phyloP scores from a whole-genome alignment of 164 flowering plant genomes.

The Sextonia rubra region DNA sequence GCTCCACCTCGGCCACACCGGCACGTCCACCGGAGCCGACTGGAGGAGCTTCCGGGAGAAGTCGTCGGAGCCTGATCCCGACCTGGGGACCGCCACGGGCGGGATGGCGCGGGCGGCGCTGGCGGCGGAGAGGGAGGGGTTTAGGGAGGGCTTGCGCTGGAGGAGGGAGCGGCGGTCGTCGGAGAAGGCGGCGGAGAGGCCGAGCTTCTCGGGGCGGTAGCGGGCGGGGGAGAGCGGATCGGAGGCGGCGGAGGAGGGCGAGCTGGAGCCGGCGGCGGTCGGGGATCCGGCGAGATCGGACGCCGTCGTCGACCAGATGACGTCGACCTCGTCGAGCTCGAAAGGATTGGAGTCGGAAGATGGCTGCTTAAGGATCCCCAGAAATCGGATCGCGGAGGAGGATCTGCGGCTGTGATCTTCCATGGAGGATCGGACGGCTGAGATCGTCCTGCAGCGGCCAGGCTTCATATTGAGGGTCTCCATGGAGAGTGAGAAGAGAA shows the following conservation, averaged over 20 bases:
- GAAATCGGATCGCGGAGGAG: constrained; percentile 22
- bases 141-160: constrained; percentile 30
- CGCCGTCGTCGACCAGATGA: constrained; percentile 39
- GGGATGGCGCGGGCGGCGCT: constrained; percentile 29
- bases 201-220: constrained; percentile 24
- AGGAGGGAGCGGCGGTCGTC: constrained; percentile 26
- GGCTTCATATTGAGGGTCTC: not conserved
- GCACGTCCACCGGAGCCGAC: constrained; percentile 66
- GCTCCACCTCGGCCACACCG: constrained; percentile 31
- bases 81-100: constrained; percentile 18
- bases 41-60: constrained; percentile 28
- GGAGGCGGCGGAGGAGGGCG: constrained; percentile 5
- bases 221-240: constrained; percentile 1
- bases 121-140: constrained; percentile 33
- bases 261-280: not conserved
- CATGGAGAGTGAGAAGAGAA: not conserved
- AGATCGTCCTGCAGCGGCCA: constrained; percentile 3
- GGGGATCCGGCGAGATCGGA: constrained; percentile 16
- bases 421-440: not conserved
- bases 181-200: constrained; percentile 45
- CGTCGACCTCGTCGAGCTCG: constrained; percentile 49
- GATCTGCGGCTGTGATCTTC: constrained; percentile 4
- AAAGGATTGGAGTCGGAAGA: constrained; percentile 20
- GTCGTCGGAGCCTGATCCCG: constrained; percentile 19
- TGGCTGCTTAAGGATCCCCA: constrained; percentile 26